These are phyloP conservation scores for Aspergillus jensenii DNA, from an alignment of 2,329 filamentous ascomycete species.

Conservation along the genomic window DNA sequence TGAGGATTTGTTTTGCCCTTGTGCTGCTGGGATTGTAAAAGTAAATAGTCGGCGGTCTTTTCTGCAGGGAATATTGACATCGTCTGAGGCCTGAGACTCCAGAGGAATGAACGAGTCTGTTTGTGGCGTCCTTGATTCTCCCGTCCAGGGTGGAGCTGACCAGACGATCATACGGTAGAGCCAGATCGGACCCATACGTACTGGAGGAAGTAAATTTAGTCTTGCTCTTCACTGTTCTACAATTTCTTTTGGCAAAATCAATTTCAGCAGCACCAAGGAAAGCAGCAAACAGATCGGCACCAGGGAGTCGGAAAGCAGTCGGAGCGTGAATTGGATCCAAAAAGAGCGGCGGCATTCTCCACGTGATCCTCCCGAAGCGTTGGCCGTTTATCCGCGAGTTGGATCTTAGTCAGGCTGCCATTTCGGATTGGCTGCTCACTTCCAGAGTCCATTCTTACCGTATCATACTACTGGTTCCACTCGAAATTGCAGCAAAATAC, in stretches of 20 bases:
- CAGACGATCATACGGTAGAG: constrained; percentile 8
- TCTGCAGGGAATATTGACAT: background rate
- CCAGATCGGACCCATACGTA: background rate
- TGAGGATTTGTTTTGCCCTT: background rate
- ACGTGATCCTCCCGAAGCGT: constrained; percentile 12
- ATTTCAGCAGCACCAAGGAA: background rate
- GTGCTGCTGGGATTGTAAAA: background rate
- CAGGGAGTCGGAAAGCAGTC: background rate
- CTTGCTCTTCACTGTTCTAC: background rate
- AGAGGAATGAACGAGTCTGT: background rate
- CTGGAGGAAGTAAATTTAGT: background rate
- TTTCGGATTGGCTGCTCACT: background rate
- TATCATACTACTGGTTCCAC: background rate
- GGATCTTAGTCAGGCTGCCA: constrained; percentile 3
- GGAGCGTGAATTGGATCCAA: background rate
- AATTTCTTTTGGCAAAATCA: background rate
- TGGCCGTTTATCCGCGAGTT: constrained; percentile 12
- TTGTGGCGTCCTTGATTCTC: constrained; percentile 7
- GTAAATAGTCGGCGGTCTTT: background rate
- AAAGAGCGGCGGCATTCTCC: background rate
- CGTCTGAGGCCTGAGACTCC: background rate
- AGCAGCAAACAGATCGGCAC: background rate
- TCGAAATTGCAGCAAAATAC: background rate
- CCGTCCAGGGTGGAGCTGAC: background rate
- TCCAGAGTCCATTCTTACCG: background rate